phyloP scores from a whole-genome alignment of 1,139 yeast genomes.

The Blastobotrys niveus region DNA sequence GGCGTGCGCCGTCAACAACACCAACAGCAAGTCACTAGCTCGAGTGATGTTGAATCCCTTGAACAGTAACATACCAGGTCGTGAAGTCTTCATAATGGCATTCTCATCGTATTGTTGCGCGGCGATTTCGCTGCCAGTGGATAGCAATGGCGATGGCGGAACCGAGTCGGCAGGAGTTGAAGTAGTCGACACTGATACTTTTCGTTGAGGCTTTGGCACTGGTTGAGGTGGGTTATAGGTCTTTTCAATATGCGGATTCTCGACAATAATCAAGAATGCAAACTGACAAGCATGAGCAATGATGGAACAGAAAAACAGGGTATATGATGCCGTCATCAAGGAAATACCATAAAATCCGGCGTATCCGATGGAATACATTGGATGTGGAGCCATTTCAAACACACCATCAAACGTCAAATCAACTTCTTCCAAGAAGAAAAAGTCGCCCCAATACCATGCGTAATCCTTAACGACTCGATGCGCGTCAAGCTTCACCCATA shows the following conservation, averaged over 20 bases:
- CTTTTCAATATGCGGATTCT: slow-evolving; percentile 83
- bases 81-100: slow-evolving; percentile 17
- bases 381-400: slow-evolving; percentile 87
- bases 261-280: slow-evolving; percentile 69
- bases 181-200: slow-evolving; percentile 10
- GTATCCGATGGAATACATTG: slow-evolving; percentile 89
- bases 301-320: slow-evolving; percentile 64
- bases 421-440: slow-evolving; percentile 76
- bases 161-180: background rate
- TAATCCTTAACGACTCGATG: slow-evolving; percentile 85
- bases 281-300: slow-evolving; percentile 78
- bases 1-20: slow-evolving; percentile 43
- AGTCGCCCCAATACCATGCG: slow-evolving; percentile 97
- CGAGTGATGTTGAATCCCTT: slow-evolving; percentile 60
- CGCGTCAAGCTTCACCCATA: slow-evolving; percentile 86
- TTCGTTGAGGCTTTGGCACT: slow-evolving; percentile 17
- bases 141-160: background rate
- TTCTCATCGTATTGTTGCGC: too few species aligned
- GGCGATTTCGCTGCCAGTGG: too few species aligned
- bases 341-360: slow-evolving; percentile 86
- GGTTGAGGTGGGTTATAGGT: slow-evolving; percentile 48
- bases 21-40: slow-evolving; percentile 56
- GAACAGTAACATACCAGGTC: slow-evolving; percentile 53
- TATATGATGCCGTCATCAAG: slow-evolving; percentile 68
- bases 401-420: slow-evolving; percentile 85